Percentiles rank a stretch among this genome's conserved stretches.
Conservation (phyloP, 2,329 filamentous ascomycete genomes). For the Rhynchosporium secalis region DNA sequence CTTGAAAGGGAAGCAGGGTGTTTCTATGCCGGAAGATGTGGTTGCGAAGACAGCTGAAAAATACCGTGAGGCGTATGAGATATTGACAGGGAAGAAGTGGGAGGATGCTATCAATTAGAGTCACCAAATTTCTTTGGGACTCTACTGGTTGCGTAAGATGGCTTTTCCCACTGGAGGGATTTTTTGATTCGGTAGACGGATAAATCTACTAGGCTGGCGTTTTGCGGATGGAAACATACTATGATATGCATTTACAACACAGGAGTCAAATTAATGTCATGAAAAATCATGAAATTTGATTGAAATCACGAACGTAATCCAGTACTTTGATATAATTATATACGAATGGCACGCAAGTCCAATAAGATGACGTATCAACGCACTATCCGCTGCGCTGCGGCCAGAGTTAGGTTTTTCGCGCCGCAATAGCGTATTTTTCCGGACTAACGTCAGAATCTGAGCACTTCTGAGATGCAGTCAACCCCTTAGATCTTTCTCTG, state of each 20-base stretch:
- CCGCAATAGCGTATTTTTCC: too few relatives aligned
- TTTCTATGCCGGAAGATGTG: slow-evolving; percentile 70
- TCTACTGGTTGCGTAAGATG: neutral
- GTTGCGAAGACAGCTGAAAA: slow-evolving; percentile 66
- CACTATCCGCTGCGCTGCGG: too few relatives aligned
- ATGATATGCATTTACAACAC: neutral
- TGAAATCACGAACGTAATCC: too few relatives aligned
- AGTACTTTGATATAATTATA: too few relatives aligned
- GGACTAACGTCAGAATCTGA: too few relatives aligned
- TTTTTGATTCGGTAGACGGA: neutral
- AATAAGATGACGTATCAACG: too few relatives aligned
- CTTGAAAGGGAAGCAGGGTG: slow-evolving; percentile 72
- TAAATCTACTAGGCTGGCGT: neutral
- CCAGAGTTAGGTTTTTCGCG: too few relatives aligned
- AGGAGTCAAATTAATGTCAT: too few relatives aligned
- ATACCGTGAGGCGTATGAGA: slow-evolving; percentile 75
- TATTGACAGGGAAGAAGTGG: slow-evolving; percentile 59
- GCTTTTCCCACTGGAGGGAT: neutral
- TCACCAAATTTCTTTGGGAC: neutral
- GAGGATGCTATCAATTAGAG: slow-evolving; percentile 25
- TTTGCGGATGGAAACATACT: neutral
- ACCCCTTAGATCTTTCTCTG: too few relatives aligned
- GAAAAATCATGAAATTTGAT: too few relatives aligned
- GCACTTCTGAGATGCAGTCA: too few relatives aligned
- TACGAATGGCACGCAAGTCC: too few relatives aligned